These are phyloP conservation scores for Cynara cardunculus DNA, from an alignment of 129 eudicot species.

Conservation along the genomic window DNA sequence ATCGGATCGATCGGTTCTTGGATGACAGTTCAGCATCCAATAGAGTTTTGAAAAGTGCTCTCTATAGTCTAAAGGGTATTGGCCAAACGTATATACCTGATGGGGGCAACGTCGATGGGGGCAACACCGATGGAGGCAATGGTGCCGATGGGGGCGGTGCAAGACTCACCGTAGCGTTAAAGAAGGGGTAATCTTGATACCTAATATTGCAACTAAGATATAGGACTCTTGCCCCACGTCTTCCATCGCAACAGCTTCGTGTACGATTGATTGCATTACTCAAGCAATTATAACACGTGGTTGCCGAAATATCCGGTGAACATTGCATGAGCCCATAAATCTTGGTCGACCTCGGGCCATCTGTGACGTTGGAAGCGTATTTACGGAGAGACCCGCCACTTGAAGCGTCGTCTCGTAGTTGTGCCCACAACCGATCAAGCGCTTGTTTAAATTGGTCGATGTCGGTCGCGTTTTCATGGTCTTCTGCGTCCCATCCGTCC, in stretches of 20 bases:
- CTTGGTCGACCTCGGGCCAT: no score
- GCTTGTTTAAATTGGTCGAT: neutral
- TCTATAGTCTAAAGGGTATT: neutral
- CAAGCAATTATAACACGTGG: slow-evolving; percentile 23
- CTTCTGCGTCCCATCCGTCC: neutral
- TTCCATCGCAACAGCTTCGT: slow-evolving; percentile 5
- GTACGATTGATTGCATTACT: neutral
- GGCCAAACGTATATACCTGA: slow-evolving; percentile 5
- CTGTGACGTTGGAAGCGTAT: neutral
- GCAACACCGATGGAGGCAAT: no score
- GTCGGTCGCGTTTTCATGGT: neutral
- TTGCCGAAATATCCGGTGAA: slow-evolving; percentile 26
- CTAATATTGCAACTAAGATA: slow-evolving; percentile 29
- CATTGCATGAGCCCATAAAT: no score
- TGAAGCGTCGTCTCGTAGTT: slow-evolving; percentile 5
- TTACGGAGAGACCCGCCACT: slow-evolving; percentile 13
- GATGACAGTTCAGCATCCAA: no score
- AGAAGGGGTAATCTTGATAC: slow-evolving; percentile 25
- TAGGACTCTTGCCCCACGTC: slow-evolving; percentile 27
- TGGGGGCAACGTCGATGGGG: neutral
- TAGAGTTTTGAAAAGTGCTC: no score
- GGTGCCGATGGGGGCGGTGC: slow-evolving; percentile 16
- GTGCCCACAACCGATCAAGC: neutral
- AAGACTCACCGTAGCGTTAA: slow-evolving; percentile 9
- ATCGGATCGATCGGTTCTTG: no score